Evolutionary conservation across 2,329 filamentous ascomycete species (phyloP).

Genomic region (Phoma sp.): DNA sequence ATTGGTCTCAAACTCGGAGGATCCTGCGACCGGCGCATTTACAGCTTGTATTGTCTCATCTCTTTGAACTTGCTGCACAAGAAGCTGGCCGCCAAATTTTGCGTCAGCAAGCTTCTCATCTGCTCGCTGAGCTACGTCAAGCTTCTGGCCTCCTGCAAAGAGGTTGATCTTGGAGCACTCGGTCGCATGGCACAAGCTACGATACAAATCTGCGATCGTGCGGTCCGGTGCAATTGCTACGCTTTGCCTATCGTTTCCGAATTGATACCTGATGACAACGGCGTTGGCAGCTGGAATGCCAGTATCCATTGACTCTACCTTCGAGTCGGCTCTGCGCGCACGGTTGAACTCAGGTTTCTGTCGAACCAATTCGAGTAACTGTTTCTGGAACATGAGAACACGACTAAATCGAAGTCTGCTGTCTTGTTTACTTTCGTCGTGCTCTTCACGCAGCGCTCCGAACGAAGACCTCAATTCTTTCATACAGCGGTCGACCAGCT

Average conservation of each 20-base stretch:
- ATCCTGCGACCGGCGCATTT: constrained; percentile 34
- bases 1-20: constrained; percentile 72
- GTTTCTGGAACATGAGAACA: constrained; percentile 46
- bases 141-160: constrained; percentile 72
- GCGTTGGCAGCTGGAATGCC: constrained; percentile 67
- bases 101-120: constrained; percentile 68
- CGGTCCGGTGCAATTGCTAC: constrained; percentile 74
- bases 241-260: constrained; percentile 65
- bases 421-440: constrained; percentile 14
- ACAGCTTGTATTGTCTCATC: constrained; percentile 34
- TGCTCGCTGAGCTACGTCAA: constrained; percentile 67
- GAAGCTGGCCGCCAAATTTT: constrained; percentile 34
- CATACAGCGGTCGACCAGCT: constrained; percentile 78
- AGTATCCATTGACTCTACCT: constrained; percentile 48
- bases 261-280: constrained; percentile 75
- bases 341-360: constrained; percentile 44
- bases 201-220: constrained; percentile 73
- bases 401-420: constrained; percentile 39
- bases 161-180: constrained; percentile 79
- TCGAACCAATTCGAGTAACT: constrained; percentile 42
- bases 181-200: constrained; percentile 71
- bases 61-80: constrained; percentile 42
- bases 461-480: constrained; percentile 56
- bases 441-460: constrained; percentile 18
- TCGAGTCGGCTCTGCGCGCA: constrained; percentile 41